Evolutionary conservation across 305 asterid species (phyloP), one percentile per base, ranked within the genome.

Genomic region (Fraxinus baroniana): DNA sequence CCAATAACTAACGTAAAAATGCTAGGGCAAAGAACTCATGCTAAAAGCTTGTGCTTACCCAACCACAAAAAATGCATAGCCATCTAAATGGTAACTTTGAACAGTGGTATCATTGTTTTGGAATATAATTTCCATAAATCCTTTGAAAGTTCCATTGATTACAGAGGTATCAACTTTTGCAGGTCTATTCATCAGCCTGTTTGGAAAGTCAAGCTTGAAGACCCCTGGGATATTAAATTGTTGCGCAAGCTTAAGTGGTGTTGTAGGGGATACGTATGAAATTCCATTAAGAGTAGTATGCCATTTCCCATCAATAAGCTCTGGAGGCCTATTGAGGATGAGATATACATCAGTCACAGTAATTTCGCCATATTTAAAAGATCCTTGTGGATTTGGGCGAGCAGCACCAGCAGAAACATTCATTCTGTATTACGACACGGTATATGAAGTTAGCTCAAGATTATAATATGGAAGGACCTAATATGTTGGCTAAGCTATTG

Each of bases 301-400:
- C 92, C 91, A 88, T 85, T 88, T 93, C 78, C 97, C 97, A 83
- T 92, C 95, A 75, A 94, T 83, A 77, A 90, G 92, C 90, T 93
- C 97, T 2, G 85, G 83, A 39, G 96, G 98, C 85, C 97, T 87
- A 89, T 90, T 94, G 60, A 86, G 91, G 80, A 93, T 88, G 70
- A 95, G 90, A 85, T 89, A 95, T 76, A 93, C 93, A 81, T 95
- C 98, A 55, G 98, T 95, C 77, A 95, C 98, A 7, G 96, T 91
- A 78, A 95, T 95, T 62, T 95, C 84, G 73, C 98, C 98, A 80
- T 95, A 95, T 86, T 81, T 92, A 87, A 95, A 95, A 46, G 98
- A 95, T 79, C 98, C 98, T 85, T 95, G 98, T 35, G 98, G 98
- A 79, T 95, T 95, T 20, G 98, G 98, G 10, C 98, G 96, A 68